Conservation (phyloP, 1,139 yeast species). For the Protomyces pachydermus region DNA sequence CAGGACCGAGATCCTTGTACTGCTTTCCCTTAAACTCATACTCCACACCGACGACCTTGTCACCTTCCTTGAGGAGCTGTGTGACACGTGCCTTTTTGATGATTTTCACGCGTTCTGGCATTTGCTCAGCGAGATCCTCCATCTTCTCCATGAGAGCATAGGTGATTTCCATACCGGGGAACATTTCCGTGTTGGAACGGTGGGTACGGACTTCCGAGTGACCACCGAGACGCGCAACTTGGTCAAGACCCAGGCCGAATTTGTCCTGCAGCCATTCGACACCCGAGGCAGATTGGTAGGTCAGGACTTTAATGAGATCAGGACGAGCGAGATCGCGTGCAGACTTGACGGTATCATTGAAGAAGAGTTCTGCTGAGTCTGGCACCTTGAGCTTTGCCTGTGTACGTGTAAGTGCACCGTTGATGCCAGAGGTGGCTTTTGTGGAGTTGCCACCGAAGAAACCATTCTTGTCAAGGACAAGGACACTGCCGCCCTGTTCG, state of each 20-base stretch:
- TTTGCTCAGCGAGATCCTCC: constrained; percentile 47
- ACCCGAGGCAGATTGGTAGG: constrained; percentile 49
- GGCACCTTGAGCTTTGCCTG: constrained; percentile 50
- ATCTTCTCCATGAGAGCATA: constrained; percentile 55
- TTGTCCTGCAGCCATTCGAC: constrained; percentile 67
- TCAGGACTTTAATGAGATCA: constrained; percentile 49
- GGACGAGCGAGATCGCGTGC: constrained; percentile 61
- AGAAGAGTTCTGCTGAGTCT: constrained; percentile 58
- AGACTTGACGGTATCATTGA: constrained; percentile 60
- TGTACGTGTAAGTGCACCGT: constrained; percentile 64
- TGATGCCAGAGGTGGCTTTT: constrained; percentile 78
- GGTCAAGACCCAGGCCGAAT: constrained; percentile 57
- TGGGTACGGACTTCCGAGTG: constrained; percentile 72
- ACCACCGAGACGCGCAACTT: constrained; percentile 68
- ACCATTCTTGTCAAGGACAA: constrained; percentile 7
- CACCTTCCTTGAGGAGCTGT: constrained; percentile 36
- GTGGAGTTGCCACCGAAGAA: constrained; percentile 73
- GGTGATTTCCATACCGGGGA: constrained; percentile 75
- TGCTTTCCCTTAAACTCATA: constrained; percentile 39
- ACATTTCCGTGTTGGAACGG: constrained; percentile 59
- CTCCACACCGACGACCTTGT: constrained; percentile 48
- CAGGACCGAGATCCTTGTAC: constrained; percentile 48
- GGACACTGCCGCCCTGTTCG: neutral
- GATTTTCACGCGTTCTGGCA: constrained; percentile 52
- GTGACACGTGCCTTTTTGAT: constrained; percentile 52